Base-by-base conservation (phyloP, 2,329 filamentous ascomycete species). In the Westerdykella aurantiaca region DNA sequence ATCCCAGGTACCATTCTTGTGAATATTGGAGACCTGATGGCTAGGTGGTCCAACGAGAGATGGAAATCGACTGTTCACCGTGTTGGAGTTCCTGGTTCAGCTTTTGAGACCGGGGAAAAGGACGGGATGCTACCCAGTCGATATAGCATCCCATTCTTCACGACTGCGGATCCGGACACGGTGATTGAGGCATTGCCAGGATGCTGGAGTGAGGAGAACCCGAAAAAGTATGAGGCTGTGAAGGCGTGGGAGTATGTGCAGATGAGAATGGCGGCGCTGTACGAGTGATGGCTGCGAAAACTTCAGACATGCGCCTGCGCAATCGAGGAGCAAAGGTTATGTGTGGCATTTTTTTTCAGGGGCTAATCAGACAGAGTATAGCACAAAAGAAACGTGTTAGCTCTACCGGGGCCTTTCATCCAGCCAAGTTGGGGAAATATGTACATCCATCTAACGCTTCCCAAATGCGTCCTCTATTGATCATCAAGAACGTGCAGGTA, bases 401-500 rank as follows among this genome's bases (percentile, higher is more conserved):
- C 25, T 29, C 25, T 29, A 29, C 25, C 25, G 25, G 4, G 25
- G 7, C 25, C 25, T 21, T 21, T 3, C 25, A 29, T 29, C 11
- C 25, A 12, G 11, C 25, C 25, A 29, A 29, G 9, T 29, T 12
- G 25, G 11, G 25, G 25, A 12, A 29, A 29, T 29, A 29, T 29
- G 25, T 29, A 29, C 25, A 29, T 9, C 11, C 25, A 29, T 29
- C 25, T 29, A 29, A 29, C 25, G 25, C 25, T 29, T 12, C 25
- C 7, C 25, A 9, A 9, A 29, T 5, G 25, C 25, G 25, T 4
- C 11, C 11, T 49, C 56, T 65, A 68, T 51, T 68, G 66, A 50
- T 68, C 62, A 34, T 68, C 66, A 40, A 68, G 55, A 47, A 98
- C 90, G 69, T 98, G 93, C 68, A 97, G 74, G 69, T 95, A 98